Base-by-base conservation (phyloP, 441 rosid genomes). In the Jatropha podagrica region DNA sequence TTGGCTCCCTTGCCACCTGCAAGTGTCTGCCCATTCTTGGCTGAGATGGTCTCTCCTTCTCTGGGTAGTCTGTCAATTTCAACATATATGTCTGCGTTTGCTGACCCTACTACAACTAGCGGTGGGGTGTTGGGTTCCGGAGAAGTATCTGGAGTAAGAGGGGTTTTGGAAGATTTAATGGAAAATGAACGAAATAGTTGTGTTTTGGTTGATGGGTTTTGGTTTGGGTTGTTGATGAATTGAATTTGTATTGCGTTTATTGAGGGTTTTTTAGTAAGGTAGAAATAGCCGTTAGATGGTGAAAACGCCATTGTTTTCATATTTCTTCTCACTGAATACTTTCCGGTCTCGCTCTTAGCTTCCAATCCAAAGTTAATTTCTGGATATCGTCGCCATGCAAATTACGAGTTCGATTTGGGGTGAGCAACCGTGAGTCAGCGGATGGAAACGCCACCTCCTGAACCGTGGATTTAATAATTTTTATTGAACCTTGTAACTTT, bases 1-100 rank as follows among this genome's bases (percentile, higher is more conserved):
- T 95, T 93, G 40, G 95, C 99, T 11, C 98, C 98, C 77, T 91
- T 93, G 32, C 98, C 99, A 1, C 96, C 98, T 20, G 98, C 92
- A n/a, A 92, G 91, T 0, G 89, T 91, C 82, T 86, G 90, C 9
- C 96, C 90, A 49, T 77, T 84, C 81, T 82, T 86, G 55, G 98
- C 97, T 14, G 98, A 88, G 54, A 95, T 77, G 62, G 98, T 95
- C 80, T 93, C 99, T 0, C 95, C 98, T 80, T 85, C 89, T 15
- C 49, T 70, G 58, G 98, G 98, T 0, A 93, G 76, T 59, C 95
- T 86, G 38, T 93, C 95, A 74, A 94, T 89, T 81, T 92, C 98
- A 4, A 94, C 97, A 48, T 86, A 92, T 74, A 92, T 83, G 32
- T 95, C 98, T 46, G 90, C 92, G 76, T 95, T 95, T 40, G 97